Conservation (phyloP, 176 grass and related monocot genomes). For the Eleusine indica region DNA sequence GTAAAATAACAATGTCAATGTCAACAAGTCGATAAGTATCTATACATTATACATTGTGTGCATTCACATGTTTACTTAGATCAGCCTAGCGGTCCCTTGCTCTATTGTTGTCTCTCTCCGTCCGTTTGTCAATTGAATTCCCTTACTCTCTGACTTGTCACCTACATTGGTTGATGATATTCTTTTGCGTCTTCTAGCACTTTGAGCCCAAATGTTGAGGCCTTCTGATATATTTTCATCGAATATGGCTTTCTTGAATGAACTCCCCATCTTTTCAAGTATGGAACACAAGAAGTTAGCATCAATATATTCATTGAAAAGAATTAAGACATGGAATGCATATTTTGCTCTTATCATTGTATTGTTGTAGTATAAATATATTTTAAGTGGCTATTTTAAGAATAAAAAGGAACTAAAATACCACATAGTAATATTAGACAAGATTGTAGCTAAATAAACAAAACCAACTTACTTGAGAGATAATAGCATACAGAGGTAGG, state of each 20-base stretch:
- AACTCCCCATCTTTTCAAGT: slow-evolving; percentile 71
- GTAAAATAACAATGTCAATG: too few species aligned
- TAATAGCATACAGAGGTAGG: slow-evolving; percentile 78
- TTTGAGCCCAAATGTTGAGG: slow-evolving; percentile 57
- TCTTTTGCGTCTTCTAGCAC: slow-evolving; percentile 40
- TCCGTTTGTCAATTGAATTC: slow-evolving; percentile 51
- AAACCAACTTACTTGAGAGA: slow-evolving; percentile 71
- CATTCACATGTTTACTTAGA: slow-evolving; percentile 21
- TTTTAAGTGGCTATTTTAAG: background rate
- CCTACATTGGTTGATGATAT: background rate
- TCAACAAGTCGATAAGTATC: too few species aligned
- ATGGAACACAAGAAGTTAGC: background rate
- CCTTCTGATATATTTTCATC: slow-evolving; percentile 61
- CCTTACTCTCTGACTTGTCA: slow-evolving; percentile 14
- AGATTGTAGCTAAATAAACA: background rate
- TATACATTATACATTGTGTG: background rate
- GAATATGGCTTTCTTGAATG: slow-evolving; percentile 80
- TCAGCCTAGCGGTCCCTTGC: slow-evolving; percentile 38
- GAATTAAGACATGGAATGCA: too few species aligned
- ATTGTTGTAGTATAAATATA: background rate
- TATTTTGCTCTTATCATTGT: too few species aligned
- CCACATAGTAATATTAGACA: too few species aligned
- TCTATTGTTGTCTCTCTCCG: slow-evolving; percentile 2
- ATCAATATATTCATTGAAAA: background rate
- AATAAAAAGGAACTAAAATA: too few species aligned